Conservation (phyloP, 257 asterid genomes). For the Solanum boliviense region DNA sequence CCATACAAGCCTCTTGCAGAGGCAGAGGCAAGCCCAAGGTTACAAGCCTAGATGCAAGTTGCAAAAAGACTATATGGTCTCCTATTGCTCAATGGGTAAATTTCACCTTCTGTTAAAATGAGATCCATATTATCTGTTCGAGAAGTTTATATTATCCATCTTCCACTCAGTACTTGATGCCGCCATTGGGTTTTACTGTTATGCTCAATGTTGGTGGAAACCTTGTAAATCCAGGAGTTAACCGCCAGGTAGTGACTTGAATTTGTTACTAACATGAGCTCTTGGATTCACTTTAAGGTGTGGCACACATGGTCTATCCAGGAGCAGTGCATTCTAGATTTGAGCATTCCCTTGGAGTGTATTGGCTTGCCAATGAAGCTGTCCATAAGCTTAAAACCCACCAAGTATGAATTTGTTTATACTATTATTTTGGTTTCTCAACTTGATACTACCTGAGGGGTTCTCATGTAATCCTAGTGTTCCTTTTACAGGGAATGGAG, state of each 20-base stretch:
- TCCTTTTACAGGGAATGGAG: constrained; percentile 59
- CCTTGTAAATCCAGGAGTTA: background rate
- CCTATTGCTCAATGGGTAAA: background rate
- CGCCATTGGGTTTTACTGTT: background rate
- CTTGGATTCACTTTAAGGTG: constrained; percentile 30
- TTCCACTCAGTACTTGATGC: background rate
- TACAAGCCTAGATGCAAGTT: background rate
- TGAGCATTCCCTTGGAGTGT: constrained; percentile 91
- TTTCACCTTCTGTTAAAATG: background rate
- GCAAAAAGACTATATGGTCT: background rate
- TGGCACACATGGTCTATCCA: constrained; percentile 83
- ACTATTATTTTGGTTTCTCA: background rate
- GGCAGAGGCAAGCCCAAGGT: background rate
- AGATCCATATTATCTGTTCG: background rate
- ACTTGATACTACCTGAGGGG: background rate
- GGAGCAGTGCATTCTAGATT: constrained; percentile 74
- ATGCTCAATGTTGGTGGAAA: background rate
- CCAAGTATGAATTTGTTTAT: constrained; percentile 29
- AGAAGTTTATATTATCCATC: background rate
- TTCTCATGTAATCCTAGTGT: background rate
- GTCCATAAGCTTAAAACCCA: constrained; percentile 56
- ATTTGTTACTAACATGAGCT: background rate
- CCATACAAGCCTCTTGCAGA: background rate
- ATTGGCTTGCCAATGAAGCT: constrained; percentile 87
- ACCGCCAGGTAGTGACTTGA: background rate